Evolutionary conservation across 805 yeast species (phyloP), one percentile per base, ranked within the genome.

Genomic region (Lipomyces lipofer): DNA sequence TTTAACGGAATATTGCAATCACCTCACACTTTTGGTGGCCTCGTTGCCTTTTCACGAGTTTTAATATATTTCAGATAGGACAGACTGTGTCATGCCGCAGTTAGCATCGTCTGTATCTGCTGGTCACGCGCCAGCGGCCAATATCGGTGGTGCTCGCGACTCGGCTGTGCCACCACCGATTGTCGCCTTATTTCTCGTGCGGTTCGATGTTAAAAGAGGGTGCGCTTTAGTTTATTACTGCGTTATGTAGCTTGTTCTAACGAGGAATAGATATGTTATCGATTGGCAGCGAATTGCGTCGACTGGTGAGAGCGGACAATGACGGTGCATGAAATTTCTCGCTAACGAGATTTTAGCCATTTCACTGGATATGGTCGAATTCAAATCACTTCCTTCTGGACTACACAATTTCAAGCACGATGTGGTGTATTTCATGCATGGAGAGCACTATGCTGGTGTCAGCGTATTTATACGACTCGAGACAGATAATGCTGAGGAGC

Each of bases 351-450:
- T 10, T 40, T 28, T 25, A 35, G 49, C 47, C 2, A 49, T 58
- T 2, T 13, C 73, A 0, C 63, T 80, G 24, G 67, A 73, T 28
- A 77, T 78, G 10, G 64, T 84, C 2, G 90, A 85, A 67, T 84
- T 77, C 69, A 79, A 81, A 59, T 73, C 83, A n/a, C 69, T 85
- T 42, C 90, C 90, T 0, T 82, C 88, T 0, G 89, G 91, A 1
- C 71, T 83, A 1, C 90, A 85, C 63, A 74, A 78, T 12, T 72
- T 73, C 2, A 66, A 67, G 19, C 52, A 63, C 12, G 90, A 85
- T 63, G 77, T 79, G 1, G 73, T 84, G 1, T 78, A 79, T 49
- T 84, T 84, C 67, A 76, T 75, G 2, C 67, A 73, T 5, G 70
- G 74, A 7, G 69, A 66, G 35, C 52, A 57, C 9, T 53, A 63